Evolutionary conservation across 805 yeast genomes (phyloP).

Genomic region (Jamesozyma spencerorum): DNA sequence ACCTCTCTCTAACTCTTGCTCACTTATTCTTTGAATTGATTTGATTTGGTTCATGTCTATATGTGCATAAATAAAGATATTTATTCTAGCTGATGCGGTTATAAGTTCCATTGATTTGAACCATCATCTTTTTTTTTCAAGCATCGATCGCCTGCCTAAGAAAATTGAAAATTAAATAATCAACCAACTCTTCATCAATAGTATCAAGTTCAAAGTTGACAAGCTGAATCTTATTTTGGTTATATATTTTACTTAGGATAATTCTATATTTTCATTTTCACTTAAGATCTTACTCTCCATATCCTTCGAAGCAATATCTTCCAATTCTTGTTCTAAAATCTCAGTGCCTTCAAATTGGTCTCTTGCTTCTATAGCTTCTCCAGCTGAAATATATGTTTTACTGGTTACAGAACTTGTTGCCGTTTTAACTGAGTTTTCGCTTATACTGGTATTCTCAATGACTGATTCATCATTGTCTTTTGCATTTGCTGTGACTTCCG

Average conservation of each 20-base stretch:
- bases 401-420: background rate
- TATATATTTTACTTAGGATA: too few relatives aligned
- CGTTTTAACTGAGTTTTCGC: background rate
- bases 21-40: conserved; percentile 49
- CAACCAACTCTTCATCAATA: too few relatives aligned
- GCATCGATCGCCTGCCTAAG: too few relatives aligned
- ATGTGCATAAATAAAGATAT: too few relatives aligned
- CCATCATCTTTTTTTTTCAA: too few relatives aligned
- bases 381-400: conserved; percentile 1
- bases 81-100: too few relatives aligned
- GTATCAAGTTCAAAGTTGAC: too few relatives aligned
- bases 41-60: conserved; percentile 15
- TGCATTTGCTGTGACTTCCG: background rate
- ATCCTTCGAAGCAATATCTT: conserved; percentile 9
- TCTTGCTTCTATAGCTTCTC: conserved; percentile 6
- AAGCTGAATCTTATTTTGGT: too few relatives aligned
- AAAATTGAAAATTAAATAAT: too few relatives aligned
- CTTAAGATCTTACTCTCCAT: conserved; percentile 6
- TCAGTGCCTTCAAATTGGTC: conserved; percentile 9
- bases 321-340: conserved; percentile 10
- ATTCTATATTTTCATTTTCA: conserved; percentile 2
- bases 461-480: background rate
- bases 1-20: conserved; percentile 55
- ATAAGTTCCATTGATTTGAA: too few relatives aligned
- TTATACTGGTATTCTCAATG: background rate